A percentile compares a stretch with the other conserved stretches of the same genome.
Conservation (phyloP, 2,329 filamentous ascomycete species). For the Diaporthe vexans region DNA sequence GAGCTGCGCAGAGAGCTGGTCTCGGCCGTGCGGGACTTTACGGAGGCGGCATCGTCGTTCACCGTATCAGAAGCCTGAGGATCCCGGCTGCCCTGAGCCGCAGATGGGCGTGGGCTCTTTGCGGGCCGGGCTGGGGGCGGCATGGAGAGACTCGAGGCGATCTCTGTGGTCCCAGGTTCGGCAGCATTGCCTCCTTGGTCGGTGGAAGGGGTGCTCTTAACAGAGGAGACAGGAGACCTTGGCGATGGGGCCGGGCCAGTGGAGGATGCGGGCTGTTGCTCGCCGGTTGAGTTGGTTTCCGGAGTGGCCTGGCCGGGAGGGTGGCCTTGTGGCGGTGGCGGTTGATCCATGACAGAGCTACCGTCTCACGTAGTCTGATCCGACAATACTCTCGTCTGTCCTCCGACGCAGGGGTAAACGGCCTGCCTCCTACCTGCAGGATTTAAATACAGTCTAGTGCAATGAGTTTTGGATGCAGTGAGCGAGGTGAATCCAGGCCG, state of each 20-base stretch:
- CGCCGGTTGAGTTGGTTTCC: constrained; percentile 10
- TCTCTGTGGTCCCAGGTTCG: constrained; percentile 71
- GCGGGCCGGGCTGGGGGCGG: constrained; percentile 62
- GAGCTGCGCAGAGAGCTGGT: constrained; percentile 23
- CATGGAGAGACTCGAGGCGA: constrained; percentile 74
- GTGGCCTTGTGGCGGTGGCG: constrained; percentile 31
- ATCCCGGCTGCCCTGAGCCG: constrained; percentile 58
- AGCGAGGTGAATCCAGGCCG: neutral
- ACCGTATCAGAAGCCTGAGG: constrained; percentile 58
- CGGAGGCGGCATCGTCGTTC: constrained; percentile 54
- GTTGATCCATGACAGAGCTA: constrained; percentile 34
- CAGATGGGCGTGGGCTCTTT: constrained; percentile 58
- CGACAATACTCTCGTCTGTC: neutral
- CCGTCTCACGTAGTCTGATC: neutral
- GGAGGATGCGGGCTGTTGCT: neutral
- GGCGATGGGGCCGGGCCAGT: constrained; percentile 53
- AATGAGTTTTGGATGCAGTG: neutral
- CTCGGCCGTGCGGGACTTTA: constrained; percentile 9
- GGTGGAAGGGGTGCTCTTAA: constrained; percentile 48
- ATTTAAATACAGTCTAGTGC: neutral
- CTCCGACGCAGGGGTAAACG: neutral
- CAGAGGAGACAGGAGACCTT: constrained; percentile 59
- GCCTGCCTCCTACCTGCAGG: neutral
- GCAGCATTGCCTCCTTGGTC: constrained; percentile 65
- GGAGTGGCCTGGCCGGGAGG: neutral